These are phyloP conservation scores for Epichloe glyceriae DNA, from an alignment of 2,329 filamentous ascomycete species.

Conservation along the genomic window DNA sequence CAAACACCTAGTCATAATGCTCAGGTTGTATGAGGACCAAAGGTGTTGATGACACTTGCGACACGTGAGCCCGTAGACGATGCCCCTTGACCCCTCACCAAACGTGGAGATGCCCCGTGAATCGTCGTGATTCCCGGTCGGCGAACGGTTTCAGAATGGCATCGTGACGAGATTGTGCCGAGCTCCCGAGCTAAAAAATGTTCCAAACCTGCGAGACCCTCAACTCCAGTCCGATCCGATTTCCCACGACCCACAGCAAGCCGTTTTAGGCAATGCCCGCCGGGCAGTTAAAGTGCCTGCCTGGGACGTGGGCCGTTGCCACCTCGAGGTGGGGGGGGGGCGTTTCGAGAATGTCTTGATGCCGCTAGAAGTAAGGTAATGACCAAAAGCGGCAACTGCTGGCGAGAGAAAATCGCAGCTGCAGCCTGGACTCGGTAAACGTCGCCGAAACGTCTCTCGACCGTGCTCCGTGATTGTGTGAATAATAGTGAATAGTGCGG, in stretches of 20 bases:
- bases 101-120: too few relatives aligned
- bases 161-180: too few relatives aligned
- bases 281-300: background rate
- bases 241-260: background rate
- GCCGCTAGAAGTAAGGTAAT: background rate
- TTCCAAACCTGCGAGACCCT: too few relatives aligned
- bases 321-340: background rate
- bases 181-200: too few relatives aligned
- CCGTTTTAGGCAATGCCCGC: slow-evolving; percentile 3
- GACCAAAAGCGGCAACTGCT: slow-evolving; percentile 1
- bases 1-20: too few relatives aligned
- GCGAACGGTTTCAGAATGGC: too few relatives aligned
- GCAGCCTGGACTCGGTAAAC: slow-evolving; percentile 2
- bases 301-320: background rate
- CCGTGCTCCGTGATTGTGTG: background rate
- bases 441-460: slow-evolving; percentile 3
- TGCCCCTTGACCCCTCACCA: too few relatives aligned
- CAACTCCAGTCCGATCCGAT: background rate
- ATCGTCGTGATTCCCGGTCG: too few relatives aligned
- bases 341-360: background rate
- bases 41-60: too few relatives aligned
- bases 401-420: background rate
- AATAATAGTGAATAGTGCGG: background rate
- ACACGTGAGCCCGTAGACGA: too few relatives aligned
- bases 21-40: too few relatives aligned